phyloP scores from a whole-genome alignment of 1,139 yeast genomes.

The Protomyces inouyei region DNA sequence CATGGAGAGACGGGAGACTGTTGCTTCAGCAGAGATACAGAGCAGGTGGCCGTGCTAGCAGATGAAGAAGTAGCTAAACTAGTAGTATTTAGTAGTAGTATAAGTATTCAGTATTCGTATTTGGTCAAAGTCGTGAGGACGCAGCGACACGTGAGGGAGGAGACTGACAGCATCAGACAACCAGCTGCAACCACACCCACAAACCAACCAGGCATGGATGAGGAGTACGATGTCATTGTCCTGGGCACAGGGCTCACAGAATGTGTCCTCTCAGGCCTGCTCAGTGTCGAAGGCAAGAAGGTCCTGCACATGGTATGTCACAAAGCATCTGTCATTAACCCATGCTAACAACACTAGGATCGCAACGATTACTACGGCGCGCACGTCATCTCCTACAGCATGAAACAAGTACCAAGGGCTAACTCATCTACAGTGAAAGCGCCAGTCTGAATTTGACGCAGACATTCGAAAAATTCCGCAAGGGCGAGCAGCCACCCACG shows the following conservation, averaged over 20 bases:
- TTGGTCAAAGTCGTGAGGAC: too few relatives aligned
- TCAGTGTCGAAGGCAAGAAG: constrained; percentile 94
- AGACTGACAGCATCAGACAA: too few relatives aligned
- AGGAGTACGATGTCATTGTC: constrained; percentile 88
- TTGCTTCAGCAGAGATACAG: too few relatives aligned
- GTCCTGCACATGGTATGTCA: constrained; percentile 64
- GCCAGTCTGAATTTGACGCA: constrained; percentile 59
- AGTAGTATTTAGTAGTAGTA: too few relatives aligned
- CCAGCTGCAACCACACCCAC: too few relatives aligned
- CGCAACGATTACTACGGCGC: constrained; percentile 95
- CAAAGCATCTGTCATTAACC: not conserved
- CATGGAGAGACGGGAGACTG: not conserved
- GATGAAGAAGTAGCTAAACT: too few relatives aligned
- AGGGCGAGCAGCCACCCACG: constrained; percentile 59
- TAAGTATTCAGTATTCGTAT: too few relatives aligned
- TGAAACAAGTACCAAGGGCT: not conserved
- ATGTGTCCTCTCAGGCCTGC: constrained; percentile 86
- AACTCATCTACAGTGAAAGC: constrained; percentile 44
- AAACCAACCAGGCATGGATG: constrained; percentile 58
- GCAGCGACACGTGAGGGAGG: too few relatives aligned
- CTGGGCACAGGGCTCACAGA: constrained; percentile 87
- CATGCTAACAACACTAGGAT: constrained; percentile 43
- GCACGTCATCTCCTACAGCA: constrained; percentile 30
- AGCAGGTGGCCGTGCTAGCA: too few relatives aligned
- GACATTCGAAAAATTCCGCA: constrained; percentile 46